Percentiles rank a stretch among this genome's conserved stretches.
phyloP scores from a whole-genome alignment of 805 yeast genomes.

The Nakazawaea pomicola region DNA sequence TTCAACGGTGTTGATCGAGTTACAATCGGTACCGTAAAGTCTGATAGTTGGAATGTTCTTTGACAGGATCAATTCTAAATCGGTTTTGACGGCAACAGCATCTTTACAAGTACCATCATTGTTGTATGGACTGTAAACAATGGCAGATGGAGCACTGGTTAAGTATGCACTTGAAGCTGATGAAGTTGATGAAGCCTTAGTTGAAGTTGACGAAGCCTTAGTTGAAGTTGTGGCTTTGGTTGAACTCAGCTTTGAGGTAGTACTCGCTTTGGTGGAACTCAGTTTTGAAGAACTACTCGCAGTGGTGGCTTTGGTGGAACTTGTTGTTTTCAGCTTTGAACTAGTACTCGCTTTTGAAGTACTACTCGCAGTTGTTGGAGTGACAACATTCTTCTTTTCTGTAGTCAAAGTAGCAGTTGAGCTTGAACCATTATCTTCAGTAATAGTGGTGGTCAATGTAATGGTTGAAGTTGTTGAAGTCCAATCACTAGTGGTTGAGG shows the following conservation, averaged over 20 bases:
- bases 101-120: conserved; percentile 65
- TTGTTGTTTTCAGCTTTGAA: conserved; percentile 5
- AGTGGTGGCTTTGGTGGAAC: conserved; percentile 15
- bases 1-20: conserved; percentile 56
- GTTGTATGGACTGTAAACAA: conserved; percentile 78
- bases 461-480: conserved; percentile 14
- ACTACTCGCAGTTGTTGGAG: conserved; percentile 15
- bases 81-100: conserved; percentile 46
- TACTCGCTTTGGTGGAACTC: conserved; percentile 8
- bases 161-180: conserved; percentile 19
- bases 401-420: conserved; percentile 49
- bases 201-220: conserved; percentile 15
- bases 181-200: conserved; percentile 16
- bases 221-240: conserved; percentile 8
- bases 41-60: conserved; percentile 66
- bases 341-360: conserved; percentile 9
- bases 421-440: conserved; percentile 10
- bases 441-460: conserved; percentile 14
- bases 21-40: conserved; percentile 86
- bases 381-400: conserved; percentile 16
- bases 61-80: conserved; percentile 50
- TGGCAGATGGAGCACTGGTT: conserved; percentile 43
- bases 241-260: conserved; percentile 9
- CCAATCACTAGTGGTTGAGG: conserved; percentile 15
- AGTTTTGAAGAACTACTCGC: conserved; percentile 16